Base-by-base conservation (phyloP, 352 stramenopile genomes). In the Globisporangium ultimum region DNA sequence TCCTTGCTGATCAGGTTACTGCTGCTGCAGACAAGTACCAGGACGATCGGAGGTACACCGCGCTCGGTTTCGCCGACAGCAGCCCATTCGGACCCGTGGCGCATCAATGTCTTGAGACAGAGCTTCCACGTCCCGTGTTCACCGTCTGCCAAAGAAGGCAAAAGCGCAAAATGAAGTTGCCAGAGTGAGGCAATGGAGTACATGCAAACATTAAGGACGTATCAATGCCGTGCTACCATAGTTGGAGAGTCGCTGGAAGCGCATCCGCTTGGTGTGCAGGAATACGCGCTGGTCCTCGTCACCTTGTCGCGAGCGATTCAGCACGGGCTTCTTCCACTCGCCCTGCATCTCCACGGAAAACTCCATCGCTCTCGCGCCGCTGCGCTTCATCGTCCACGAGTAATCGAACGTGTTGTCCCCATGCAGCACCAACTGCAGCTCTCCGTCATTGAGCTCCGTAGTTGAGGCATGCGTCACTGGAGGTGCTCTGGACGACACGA, bases 371-470 rank as follows among this genome's bases (percentile, higher is more conserved):
- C 82, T 74, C 11, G 66, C 58, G 9, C 66, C 72, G 20, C 58
- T 74, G 12, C 81, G 75, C 22, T 70, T 76, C 72, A 91, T 71
- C 17, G 60, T 84, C 83, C 82, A 93, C 24, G 66, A 14, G 57
- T 94, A 94, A 50, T 93, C 80, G 48, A 94, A 94, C 7, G 79
- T 79, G 60, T 91, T 93, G 64, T 94, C 83, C 3, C 82, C 83
- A 58, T 94, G 80, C 8, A 94, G 71, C 13, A 88, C 38, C 1
- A 94, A 47, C 1, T 61, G 72, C 17, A 67, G 60, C 20, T 74
- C 70, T 24, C 65, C 72, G 7, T 73, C 74, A 42, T 71, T 72
- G 15, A 66, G 67, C 21, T 80, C 64, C 13, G 28, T 22, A 13
- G 24, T 48, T 0, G 21, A 15, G 6, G 41, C 14, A 20, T 58